Evolutionary conservation across 495 filamentous ascomycete genomes (phyloP).

Genomic region (Tuber calosporum): DNA sequence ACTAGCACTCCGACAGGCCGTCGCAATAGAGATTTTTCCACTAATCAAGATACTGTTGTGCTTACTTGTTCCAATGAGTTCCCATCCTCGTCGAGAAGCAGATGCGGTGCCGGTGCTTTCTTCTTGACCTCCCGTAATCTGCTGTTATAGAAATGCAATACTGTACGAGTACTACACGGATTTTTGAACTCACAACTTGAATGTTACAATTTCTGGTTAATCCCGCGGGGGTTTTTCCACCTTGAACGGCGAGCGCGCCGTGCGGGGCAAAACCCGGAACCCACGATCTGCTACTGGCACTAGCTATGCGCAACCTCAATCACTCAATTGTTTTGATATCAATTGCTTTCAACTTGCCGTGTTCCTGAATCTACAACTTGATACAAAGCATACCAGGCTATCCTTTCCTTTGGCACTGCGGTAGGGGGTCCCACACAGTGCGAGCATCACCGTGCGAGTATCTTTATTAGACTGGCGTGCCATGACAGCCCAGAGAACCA

Average conservation of each 20-base stretch:
- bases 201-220: neutral
- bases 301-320: neutral
- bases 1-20: neutral
- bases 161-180: neutral
- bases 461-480: neutral
- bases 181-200: neutral
- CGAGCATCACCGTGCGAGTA: too few relatives aligned
- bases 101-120: neutral
- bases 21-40: neutral
- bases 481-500: neutral
- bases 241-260: neutral
- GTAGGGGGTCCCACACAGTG: neutral
- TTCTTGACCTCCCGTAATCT: neutral
- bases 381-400: neutral
- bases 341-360: neutral
- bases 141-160: neutral
- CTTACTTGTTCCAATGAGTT: neutral
- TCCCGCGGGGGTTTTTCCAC: neutral
- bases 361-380: neutral
- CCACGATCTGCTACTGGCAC: neutral
- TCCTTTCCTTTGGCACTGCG: neutral
- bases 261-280: neutral
- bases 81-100: neutral
- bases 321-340: neutral
- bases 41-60: neutral